phyloP scores from a whole-genome alignment of 805 yeast species.

The Cyberlindnera americana region DNA sequence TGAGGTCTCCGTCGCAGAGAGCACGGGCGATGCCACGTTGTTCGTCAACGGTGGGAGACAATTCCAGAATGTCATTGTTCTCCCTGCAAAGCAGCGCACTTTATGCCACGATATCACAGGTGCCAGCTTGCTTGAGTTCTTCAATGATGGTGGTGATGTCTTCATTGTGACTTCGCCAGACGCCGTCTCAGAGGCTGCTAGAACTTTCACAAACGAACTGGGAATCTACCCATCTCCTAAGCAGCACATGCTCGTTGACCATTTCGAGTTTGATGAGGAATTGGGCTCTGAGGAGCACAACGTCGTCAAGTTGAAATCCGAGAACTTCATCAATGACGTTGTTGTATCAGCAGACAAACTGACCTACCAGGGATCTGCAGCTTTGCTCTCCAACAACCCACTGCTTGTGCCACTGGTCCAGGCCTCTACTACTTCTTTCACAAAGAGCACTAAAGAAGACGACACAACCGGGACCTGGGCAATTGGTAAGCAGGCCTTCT shows the following conservation, averaged over 20 bases:
- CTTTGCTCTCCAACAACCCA: conserved; percentile 66
- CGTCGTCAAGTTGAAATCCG: conserved; percentile 17
- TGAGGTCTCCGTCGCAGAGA: conserved; percentile 29
- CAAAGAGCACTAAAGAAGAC: conserved; percentile 45
- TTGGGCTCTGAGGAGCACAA: conserved; percentile 27
- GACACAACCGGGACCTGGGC: conserved; percentile 58
- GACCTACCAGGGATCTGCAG: conserved; percentile 56
- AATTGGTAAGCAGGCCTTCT: conserved; percentile 71
- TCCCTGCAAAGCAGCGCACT: conserved; percentile 53
- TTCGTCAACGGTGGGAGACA: conserved; percentile 40
- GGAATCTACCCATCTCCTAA: conserved; percentile 85
- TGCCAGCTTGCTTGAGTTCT: conserved; percentile 52
- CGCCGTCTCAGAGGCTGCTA: conserved; percentile 56
- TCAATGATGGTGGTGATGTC: conserved; percentile 69
- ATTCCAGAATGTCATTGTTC: conserved; percentile 54
- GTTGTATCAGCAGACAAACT: conserved; percentile 25
- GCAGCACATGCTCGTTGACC: conserved; percentile 60
- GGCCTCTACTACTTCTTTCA: conserved; percentile 63
- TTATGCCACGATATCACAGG: conserved; percentile 40
- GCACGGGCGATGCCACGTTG: conserved; percentile 28
- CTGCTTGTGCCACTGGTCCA: conserved; percentile 65
- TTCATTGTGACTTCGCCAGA: conserved; percentile 54
- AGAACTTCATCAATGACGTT: conserved; percentile 18
- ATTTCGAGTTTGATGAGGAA: conserved; percentile 43
- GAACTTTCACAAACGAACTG: conserved; percentile 67